Base-by-base conservation (phyloP, 2,329 filamentous ascomycete species). In the Chaetomiaceae sp. region DNA sequence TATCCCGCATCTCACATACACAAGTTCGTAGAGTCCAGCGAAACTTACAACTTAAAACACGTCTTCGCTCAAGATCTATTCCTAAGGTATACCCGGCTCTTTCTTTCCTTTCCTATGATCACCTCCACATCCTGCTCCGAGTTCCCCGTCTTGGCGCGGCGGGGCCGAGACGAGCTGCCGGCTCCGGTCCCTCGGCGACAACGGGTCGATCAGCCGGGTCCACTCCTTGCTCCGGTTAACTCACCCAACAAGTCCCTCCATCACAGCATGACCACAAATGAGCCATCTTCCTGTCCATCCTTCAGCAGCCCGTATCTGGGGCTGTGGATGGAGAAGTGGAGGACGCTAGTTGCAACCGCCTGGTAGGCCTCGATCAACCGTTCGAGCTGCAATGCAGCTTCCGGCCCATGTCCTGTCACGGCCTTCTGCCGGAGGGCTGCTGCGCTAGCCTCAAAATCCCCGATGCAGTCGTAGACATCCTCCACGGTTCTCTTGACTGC, bases 241-340 rank as follows among this genome's bases (percentile, higher is more conserved):
- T 12, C 17, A 2, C n/a, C 29, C 12, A 11, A n/a, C n/a, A n/a
- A n/a, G n/a, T n/a, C 22, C 10, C 8, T 24, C 12, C 3, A 32
- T 51, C 34, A 53, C 5, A 55, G 26, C 2, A 24, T 19, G 7
- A 56, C 46, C 12, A 27, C n/a, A 35, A 55, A 53, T 8, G 53
- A 56, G 1, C 51, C 52, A 29, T 55, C 54, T 2, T 52, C 42
- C 39, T 47, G 46, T 27, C 29, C 37, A 19, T 51, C 34, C 19
- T 47, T 39, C 19, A 45, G 24, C 4, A 55, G 17, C 8, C 50
- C 52, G 24, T 56, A 56, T 14, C 54, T 49, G 1, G 51, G 52
- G 29, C 50, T 55, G 5, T 50, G n/a, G 14, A 52, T 35, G 10
- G 52, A 55, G 35, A 55, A 56, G 32, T 48, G 33, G 17, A 56